Evolutionary conservation across 1,139 yeast genomes (phyloP), one percentile per base, ranked within the genome.

Genomic region (Yamadazyma dushanensis): DNA sequence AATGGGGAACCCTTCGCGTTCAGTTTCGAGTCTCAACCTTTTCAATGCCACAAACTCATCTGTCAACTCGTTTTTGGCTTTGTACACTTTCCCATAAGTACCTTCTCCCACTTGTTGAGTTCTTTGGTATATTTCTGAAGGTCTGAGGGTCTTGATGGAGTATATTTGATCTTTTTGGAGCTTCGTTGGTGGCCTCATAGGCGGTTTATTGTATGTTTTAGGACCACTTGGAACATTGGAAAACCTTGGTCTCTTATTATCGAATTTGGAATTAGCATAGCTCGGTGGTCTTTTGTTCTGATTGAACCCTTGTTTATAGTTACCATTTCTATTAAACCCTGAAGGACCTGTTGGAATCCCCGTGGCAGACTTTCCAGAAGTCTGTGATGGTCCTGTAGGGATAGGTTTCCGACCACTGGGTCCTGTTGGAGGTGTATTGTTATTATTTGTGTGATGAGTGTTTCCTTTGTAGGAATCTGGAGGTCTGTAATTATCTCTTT

Each of bases 1-100:
- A 16, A 92, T 86, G 1, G 98, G 98, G 60, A 92, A 88, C 0
- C 97, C 97, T 54, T 92, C 98, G 34, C 89, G 70, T 57, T 92
- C 97, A 7, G 80, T 65, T 54, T 92, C 97, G 54, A 92, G 70
- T 41, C 97, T 64, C 32, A 92, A 68, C 49, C 83, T 76, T 54
- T 92, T 92, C 53, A 92, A 66, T 1, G 98, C 98, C 17, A 89
- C 95, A 49, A 72, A 65, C 41, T 77, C 80, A 5, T 75, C 71
- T 0, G 96, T 87, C n/a, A 77, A 66, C 11, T 63, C 61, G 53
- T 88, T 85, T 36, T 66, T 66, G 0, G 95, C 94, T 53, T 71
- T 71, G 46, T 69, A 70, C 5, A 62, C 76, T 43, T 68, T 70
- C 7, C 76, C 76, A 43, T 70, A 70, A 1, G 76, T 70, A n/a